Conservation (phyloP, 2,329 filamentous ascomycete species). For the Venturia carpophila region DNA sequence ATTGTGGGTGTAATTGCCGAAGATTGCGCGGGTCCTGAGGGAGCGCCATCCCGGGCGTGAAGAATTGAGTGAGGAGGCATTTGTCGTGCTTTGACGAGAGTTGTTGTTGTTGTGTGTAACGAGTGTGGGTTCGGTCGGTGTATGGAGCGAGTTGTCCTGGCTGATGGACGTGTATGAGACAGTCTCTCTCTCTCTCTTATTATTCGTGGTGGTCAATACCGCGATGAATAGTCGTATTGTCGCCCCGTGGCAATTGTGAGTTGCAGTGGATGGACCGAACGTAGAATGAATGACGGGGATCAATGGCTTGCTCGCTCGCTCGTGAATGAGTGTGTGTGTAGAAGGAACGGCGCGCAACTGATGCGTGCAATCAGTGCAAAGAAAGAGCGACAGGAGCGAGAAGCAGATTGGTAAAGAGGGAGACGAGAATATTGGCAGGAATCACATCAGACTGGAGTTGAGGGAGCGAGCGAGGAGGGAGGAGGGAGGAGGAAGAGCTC, state of each 20-base stretch:
- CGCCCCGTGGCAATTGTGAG: background rate
- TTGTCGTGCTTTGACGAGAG: background rate
- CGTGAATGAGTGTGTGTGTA: constrained; percentile 1
- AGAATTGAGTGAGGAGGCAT: background rate
- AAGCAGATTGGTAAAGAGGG: background rate
- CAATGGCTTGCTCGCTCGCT: background rate
- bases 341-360: constrained; percentile 2
- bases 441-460: background rate
- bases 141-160: background rate
- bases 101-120: background rate
- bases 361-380: background rate
- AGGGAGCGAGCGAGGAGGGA: too few species aligned
- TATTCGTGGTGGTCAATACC: constrained; percentile 7
- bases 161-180: background rate
- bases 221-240: constrained; percentile 2
- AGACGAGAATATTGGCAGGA: background rate
- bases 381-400: background rate
- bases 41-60: background rate
- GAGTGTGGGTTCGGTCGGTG: background rate
- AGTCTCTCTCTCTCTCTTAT: background rate
- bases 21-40: background rate
- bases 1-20: constrained; percentile 39
- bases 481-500: too few species aligned
- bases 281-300: background rate
- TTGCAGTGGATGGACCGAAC: background rate